Evolutionary conservation across 2,329 filamentous ascomycete genomes (phyloP).

Genomic region (Sarocladium strictum): DNA sequence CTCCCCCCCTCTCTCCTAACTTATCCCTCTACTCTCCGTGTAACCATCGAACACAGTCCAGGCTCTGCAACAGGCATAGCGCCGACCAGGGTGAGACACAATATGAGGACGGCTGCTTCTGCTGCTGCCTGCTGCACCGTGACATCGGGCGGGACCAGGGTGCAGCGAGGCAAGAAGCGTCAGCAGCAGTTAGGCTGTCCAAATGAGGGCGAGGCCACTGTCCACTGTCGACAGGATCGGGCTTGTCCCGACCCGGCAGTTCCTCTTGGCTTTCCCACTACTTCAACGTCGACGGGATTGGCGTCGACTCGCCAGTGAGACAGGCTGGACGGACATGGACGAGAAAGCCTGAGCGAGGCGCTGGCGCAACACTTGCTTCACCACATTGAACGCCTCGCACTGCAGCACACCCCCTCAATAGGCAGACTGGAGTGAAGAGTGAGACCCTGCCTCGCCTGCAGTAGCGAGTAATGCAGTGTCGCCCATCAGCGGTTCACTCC

Average conservation of each 20-base stretch:
- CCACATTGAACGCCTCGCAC: too few relatives aligned
- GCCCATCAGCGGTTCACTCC: background rate
- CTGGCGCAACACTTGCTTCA: too few relatives aligned
- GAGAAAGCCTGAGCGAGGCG: too few relatives aligned
- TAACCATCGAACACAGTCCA: background rate
- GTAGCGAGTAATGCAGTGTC: background rate
- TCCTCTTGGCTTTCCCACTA: background rate
- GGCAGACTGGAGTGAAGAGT: too few relatives aligned
- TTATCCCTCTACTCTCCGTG: background rate
- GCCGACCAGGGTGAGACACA: conserved; percentile 1
- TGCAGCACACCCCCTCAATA: too few relatives aligned
- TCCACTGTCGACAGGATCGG: background rate
- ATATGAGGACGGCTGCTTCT: background rate
- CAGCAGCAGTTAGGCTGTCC: background rate
- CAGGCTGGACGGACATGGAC: too few relatives aligned
- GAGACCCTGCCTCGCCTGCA: background rate
- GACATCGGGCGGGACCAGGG: background rate
- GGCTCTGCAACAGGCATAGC: conserved; percentile 1
- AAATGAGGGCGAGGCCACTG: background rate
- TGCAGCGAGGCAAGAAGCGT: background rate
- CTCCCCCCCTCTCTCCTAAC: too few relatives aligned
- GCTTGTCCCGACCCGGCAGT: conserved; percentile 7
- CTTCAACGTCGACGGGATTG: background rate
- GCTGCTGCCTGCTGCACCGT: background rate
- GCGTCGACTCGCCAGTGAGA: too few relatives aligned